Conservation (phyloP, 2,329 filamentous ascomycete genomes). For the Westerdykella aurantiaca region DNA sequence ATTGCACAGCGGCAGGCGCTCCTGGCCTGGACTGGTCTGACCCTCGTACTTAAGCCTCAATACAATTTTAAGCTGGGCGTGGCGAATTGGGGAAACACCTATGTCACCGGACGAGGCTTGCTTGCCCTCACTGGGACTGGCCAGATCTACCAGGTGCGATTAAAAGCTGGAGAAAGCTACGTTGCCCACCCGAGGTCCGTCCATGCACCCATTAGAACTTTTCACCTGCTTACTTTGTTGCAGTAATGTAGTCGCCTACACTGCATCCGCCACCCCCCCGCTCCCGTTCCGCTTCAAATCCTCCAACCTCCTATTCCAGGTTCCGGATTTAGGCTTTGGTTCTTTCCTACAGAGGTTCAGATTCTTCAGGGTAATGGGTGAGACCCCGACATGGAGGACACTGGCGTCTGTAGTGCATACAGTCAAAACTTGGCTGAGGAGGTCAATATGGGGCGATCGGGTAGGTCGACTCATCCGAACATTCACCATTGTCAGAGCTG, state of each 20-base stretch:
- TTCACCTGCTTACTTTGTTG: slow-evolving; percentile 2
- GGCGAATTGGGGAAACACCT: slow-evolving; percentile 86
- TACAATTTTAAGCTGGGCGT: slow-evolving; percentile 70
- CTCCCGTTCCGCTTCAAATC: slow-evolving; percentile 83
- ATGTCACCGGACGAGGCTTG: slow-evolving; percentile 80
- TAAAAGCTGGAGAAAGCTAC: slow-evolving; percentile 81
- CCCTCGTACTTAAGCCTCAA: slow-evolving; percentile 67
- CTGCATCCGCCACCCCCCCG: slow-evolving; percentile 66
- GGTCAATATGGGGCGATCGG: slow-evolving; percentile 88
- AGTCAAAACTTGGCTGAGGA: slow-evolving; percentile 68
- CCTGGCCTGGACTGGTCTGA: slow-evolving; percentile 94
- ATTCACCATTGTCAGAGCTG: slow-evolving; percentile 1
- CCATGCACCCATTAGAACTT: neutral
- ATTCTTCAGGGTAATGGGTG: slow-evolving; percentile 67
- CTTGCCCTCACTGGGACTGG: slow-evolving; percentile 79
- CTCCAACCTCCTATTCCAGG: slow-evolving; percentile 66
- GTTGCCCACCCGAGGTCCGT: slow-evolving; percentile 70
- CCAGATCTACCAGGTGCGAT: slow-evolving; percentile 78
- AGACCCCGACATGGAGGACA: slow-evolving; percentile 66
- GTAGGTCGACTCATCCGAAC: slow-evolving; percentile 38
- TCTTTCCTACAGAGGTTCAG: slow-evolving; percentile 62
- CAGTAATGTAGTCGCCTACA: slow-evolving; percentile 86
- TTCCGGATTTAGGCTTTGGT: slow-evolving; percentile 62
- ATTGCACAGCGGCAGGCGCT: slow-evolving; percentile 79
- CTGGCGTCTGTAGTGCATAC: slow-evolving; percentile 60